Conservation (phyloP, 73 alveolate genomes). For the Paramecium sonneborni region DNA sequence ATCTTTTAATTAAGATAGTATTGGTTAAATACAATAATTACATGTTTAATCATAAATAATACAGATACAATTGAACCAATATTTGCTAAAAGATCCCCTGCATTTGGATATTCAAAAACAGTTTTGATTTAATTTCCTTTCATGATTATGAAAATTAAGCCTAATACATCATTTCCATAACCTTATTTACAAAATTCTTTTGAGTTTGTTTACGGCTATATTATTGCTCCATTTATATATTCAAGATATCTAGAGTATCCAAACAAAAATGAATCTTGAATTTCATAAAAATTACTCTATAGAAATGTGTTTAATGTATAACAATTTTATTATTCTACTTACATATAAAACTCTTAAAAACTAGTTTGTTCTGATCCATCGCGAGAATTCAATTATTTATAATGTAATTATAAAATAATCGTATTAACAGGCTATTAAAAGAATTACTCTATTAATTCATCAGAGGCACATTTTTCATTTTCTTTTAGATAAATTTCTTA, state of each 20-base stretch:
- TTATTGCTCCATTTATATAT: not conserved
- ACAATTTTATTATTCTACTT: not conserved
- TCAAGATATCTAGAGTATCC: not conserved
- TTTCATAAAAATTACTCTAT: not conserved
- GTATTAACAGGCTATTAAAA: not conserved
- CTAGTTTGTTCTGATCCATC: not conserved
- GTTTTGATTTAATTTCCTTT: not conserved
- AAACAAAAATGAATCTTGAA: not conserved
- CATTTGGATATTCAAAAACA: not conserved
- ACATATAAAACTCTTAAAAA: not conserved
- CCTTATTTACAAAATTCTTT: not conserved
- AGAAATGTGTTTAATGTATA: not conserved
- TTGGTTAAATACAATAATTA: not conserved
- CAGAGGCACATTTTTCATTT: not conserved
- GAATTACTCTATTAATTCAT: not conserved
- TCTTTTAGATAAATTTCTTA: not conserved
- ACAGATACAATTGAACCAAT: slow-evolving; percentile 38
- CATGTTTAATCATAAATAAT: not conserved
- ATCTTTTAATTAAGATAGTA: not conserved
- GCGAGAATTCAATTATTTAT: not conserved
- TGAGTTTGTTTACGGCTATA: not conserved
- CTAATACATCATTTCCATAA: not conserved
- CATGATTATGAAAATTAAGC: not conserved
- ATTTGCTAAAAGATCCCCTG: not conserved
- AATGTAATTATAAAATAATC: not conserved